Percentiles rank a stretch among this genome's conserved stretches.
Evolutionary conservation across 345 rosid species (phyloP).

Genomic region (Bruguiera gymnorhiza): DNA sequence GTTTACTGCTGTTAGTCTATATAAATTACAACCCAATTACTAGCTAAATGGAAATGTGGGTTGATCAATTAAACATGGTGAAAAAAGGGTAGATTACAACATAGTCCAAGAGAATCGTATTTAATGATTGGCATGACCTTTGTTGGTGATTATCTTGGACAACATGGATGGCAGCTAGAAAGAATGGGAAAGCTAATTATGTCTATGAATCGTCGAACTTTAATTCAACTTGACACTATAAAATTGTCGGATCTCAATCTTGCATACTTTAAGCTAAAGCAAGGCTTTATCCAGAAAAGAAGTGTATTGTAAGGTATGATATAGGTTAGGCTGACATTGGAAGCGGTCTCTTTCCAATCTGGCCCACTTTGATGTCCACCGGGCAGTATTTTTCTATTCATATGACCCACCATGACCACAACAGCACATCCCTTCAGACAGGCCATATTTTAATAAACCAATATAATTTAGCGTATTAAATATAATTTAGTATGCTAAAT

Average conservation of each 20-base stretch:
- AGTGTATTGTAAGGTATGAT: slow-evolving; percentile 31
- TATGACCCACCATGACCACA: slow-evolving; percentile 8
- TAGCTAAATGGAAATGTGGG: too few relatives aligned
- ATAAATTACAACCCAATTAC: too few relatives aligned
- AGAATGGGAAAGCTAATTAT: not conserved
- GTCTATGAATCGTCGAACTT: slow-evolving; percentile 2
- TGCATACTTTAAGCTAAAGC: slow-evolving; percentile 44
- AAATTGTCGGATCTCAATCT: slow-evolving; percentile 23
- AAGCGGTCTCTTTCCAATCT: not conserved
- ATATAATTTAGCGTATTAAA: too few relatives aligned
- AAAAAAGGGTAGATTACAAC: too few relatives aligned
- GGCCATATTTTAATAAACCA: not conserved
- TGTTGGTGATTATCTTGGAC: too few relatives aligned
- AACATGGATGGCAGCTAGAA: not conserved
- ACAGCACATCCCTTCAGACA: not conserved
- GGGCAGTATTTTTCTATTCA: slow-evolving; percentile 1
- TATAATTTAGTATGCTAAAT: not conserved
- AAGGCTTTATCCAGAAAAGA: slow-evolving; percentile 20
- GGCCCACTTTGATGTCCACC: slow-evolving; percentile 26
- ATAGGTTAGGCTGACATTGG: slow-evolving; percentile 15
- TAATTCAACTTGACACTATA: slow-evolving; percentile 14
- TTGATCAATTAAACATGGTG: too few relatives aligned
- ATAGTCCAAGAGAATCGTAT: too few relatives aligned
- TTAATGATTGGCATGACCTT: too few relatives aligned
- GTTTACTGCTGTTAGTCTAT: too few relatives aligned